Evolutionary conservation across 169 alveolate genomes (phyloP).

Genomic region (Besnoitia besnoiti): DNA sequence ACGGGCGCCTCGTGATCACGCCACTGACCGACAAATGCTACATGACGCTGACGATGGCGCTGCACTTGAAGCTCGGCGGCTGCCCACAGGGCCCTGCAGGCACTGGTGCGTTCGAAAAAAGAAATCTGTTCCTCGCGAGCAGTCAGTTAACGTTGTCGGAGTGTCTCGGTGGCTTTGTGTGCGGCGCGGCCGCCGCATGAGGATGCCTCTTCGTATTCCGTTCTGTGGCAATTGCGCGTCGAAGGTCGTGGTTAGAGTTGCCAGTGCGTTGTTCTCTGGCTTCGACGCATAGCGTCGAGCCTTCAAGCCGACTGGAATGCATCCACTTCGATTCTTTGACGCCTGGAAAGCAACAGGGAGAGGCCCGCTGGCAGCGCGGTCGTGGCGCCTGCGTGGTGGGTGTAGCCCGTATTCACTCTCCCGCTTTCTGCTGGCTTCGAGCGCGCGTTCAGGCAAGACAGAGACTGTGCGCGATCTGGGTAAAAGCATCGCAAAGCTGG

Average conservation of each 20-base stretch:
- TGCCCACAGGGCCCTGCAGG: conserved; percentile 99
- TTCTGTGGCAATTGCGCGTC: too few relatives aligned
- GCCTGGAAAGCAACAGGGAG: not conserved
- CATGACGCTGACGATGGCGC: conserved; percentile 94
- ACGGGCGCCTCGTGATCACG: conserved; percentile 95
- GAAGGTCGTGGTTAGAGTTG: too few relatives aligned
- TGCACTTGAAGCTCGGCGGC: conserved; percentile 95
- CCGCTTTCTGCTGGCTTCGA: not conserved
- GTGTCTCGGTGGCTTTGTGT: too few relatives aligned
- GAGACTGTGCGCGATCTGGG: conserved; percentile 97
- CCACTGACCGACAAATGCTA: conserved; percentile 97
- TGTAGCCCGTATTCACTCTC: too few relatives aligned
- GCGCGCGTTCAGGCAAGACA: conserved; percentile 88
- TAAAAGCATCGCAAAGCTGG: conserved; percentile 94
- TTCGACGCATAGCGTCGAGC: too few relatives aligned
- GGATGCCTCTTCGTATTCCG: too few relatives aligned
- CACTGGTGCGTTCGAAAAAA: conserved; percentile 92
- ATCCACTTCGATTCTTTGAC: not conserved
- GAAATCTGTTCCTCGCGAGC: too few relatives aligned
- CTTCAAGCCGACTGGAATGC: too few relatives aligned
- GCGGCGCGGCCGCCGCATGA: too few relatives aligned
- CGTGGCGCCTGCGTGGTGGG: too few relatives aligned
- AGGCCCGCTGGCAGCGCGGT: not conserved
- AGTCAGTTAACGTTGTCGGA: too few relatives aligned
- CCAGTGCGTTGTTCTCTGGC: too few relatives aligned